Conservation (phyloP, 352 stramenopile species). For the Vaucheria bursata region DNA sequence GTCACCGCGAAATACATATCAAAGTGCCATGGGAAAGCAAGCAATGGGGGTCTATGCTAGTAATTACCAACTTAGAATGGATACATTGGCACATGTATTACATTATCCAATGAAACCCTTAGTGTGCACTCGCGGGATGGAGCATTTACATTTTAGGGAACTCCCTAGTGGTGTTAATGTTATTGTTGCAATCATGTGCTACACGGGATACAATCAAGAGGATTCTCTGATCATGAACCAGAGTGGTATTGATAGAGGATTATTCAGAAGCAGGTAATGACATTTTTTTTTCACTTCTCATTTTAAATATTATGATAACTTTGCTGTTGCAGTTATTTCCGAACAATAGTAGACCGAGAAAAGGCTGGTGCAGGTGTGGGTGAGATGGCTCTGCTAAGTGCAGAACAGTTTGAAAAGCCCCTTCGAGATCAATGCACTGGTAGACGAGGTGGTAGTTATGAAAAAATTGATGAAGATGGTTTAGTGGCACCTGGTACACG, state of each 20-base stretch:
- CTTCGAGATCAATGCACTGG: slow-evolving; percentile 62
- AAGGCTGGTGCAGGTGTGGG: slow-evolving; percentile 49
- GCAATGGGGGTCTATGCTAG: slow-evolving; percentile 27
- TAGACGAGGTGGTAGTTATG: slow-evolving; percentile 91
- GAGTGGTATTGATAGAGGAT: slow-evolving; percentile 93
- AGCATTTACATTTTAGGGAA: slow-evolving; percentile 94
- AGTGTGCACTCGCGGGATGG: slow-evolving; percentile 96
- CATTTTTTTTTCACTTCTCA: background rate
- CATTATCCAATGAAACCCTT: slow-evolving; percentile 99
- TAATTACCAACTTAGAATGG: slow-evolving; percentile 95
- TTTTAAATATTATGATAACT: background rate
- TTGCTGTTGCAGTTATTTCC: slow-evolving; percentile 79
- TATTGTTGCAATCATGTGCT: slow-evolving; percentile 85
- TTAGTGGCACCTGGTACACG: slow-evolving; percentile 87
- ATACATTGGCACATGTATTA: slow-evolving; percentile 98
- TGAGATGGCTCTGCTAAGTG: slow-evolving; percentile 36
- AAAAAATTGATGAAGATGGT: slow-evolving; percentile 96
- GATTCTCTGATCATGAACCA: slow-evolving; percentile 99
- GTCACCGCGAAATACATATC: slow-evolving; percentile 99
- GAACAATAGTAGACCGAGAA: slow-evolving; percentile 92
- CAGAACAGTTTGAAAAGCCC: slow-evolving; percentile 89
- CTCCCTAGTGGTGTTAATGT: slow-evolving; percentile 97
- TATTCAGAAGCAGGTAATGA: slow-evolving; percentile 70
- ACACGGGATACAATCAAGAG: slow-evolving; percentile 92
- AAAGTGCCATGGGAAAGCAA: slow-evolving; percentile 98